Conservation (phyloP, 352 stramenopile genomes). For the Phytophthora citrophthora region DNA sequence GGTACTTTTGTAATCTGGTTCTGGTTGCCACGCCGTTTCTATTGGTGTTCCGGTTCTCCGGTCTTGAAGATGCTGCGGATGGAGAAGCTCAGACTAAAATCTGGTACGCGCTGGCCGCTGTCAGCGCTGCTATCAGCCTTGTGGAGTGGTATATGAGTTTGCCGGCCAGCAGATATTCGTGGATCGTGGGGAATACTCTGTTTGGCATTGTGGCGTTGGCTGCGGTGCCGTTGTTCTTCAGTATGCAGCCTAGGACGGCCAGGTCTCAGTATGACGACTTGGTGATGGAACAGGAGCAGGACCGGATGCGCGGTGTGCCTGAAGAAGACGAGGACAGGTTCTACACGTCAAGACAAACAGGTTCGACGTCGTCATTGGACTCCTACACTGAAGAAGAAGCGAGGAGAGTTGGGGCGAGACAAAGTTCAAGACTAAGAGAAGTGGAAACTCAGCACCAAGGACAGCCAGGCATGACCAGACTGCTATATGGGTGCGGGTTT, state of each 20-base stretch:
- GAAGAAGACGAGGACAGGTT: conserved; percentile 24
- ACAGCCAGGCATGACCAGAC: conserved; percentile 29
- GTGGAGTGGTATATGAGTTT: conserved; percentile 79
- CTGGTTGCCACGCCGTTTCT: conserved; percentile 79
- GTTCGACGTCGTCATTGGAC: background rate
- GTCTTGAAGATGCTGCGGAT: conserved; percentile 29
- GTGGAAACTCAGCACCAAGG: conserved; percentile 25
- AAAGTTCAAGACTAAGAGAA: conserved; percentile 12
- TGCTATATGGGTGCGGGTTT: conserved; percentile 51
- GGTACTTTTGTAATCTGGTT: conserved; percentile 81
- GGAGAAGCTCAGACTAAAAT: conserved; percentile 40
- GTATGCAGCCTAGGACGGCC: conserved; percentile 54
- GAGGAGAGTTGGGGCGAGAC: conserved; percentile 6
- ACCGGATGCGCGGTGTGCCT: conserved; percentile 9
- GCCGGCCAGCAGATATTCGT: conserved; percentile 58
- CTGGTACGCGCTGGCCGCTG: conserved; percentile 56
- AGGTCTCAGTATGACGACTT: conserved; percentile 61
- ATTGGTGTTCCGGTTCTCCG: conserved; percentile 73
- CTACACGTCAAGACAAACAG: background rate
- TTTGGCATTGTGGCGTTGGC: conserved; percentile 75
- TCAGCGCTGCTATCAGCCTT: conserved; percentile 55
- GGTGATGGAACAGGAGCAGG: conserved; percentile 34
- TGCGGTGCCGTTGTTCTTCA: conserved; percentile 77
- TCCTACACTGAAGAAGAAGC: background rate
- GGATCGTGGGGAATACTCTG: conserved; percentile 82